phyloP scores from a whole-genome alignment of 768 basidiomycete genomes.

The Agaricus subrufescens region DNA sequence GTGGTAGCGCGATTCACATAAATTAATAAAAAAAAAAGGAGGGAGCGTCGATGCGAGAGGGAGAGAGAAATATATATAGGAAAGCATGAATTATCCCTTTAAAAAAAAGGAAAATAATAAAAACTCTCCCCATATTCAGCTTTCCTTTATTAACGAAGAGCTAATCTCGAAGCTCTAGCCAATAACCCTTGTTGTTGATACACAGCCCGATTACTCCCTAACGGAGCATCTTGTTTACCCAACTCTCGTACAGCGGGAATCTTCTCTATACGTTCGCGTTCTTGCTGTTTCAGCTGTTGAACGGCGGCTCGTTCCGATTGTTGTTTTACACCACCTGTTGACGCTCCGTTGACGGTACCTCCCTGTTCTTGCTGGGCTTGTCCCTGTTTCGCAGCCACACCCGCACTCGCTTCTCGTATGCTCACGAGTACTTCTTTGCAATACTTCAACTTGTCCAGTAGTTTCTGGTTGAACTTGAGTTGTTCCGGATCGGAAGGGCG shows the following conservation, averaged over 20 bases:
- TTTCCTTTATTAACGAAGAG: slow-evolving; percentile 7
- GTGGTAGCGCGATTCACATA: no score
- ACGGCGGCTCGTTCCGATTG: background rate
- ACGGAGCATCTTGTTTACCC: background rate
- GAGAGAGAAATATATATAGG: no score
- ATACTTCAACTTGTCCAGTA: slow-evolving; percentile 81
- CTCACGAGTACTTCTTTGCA: slow-evolving; percentile 79
- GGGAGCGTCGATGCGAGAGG: no score
- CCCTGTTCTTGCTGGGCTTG: background rate
- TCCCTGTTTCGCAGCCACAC: slow-evolving; percentile 6
- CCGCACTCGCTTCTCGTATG: slow-evolving; percentile 56
- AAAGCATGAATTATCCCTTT: no score
- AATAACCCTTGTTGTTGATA: slow-evolving; percentile 9
- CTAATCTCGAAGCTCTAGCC: slow-evolving; percentile 14
- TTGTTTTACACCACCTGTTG: background rate
- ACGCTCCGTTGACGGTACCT: background rate
- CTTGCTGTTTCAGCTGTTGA: background rate
- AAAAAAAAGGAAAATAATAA: no score
- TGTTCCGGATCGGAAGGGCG: slow-evolving; percentile 44
- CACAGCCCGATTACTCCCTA: slow-evolving; percentile 1
- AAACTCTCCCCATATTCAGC: no score
- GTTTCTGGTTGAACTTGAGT: slow-evolving; percentile 54
- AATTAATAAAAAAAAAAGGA: no score
- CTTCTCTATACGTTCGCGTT: background rate
- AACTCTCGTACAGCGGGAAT: slow-evolving; percentile 1